Base-by-base conservation (phyloP, 371 early-diverging fungal genomes). In the Zopfochytrium polystomum region DNA sequence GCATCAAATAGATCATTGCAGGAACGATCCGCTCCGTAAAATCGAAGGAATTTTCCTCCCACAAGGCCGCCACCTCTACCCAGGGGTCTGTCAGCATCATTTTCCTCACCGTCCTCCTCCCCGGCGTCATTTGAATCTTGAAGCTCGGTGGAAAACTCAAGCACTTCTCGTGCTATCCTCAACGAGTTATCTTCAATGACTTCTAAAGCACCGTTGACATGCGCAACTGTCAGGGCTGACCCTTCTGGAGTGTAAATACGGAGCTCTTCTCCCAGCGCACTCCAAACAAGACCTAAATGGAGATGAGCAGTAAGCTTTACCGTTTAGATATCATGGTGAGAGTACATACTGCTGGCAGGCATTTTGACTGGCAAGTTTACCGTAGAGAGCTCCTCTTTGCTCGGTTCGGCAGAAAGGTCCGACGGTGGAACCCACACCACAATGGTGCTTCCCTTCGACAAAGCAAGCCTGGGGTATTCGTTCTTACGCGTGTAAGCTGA, bases 271-370 rank as follows among this genome's bases (percentile, higher is more conserved):
- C 62, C 55, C 4, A 13, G 13, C 9, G 48, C 0, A 27, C 47
- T 38, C 62, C 54, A 62, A 9, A 49, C 35, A 35, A n/a, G n/a
- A n/a, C n/a, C n/a, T n/a, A n/a, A n/a, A n/a, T n/a, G n/a, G n/a
- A n/a, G n/a, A n/a, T n/a, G n/a, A n/a, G n/a, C n/a, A n/a, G n/a
- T n/a, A n/a, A n/a, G n/a, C n/a, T n/a, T n/a, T n/a, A n/a, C n/a
- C n/a, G n/a, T n/a, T n/a, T n/a, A n/a, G n/a, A n/a, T n/a, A n/a
- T n/a, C n/a, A n/a, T n/a, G n/a, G n/a, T n/a, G n/a, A n/a, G n/a
- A n/a, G n/a, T n/a, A n/a, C n/a, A 62, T 60, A 22, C 53, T 53
- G 30, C 59, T 50, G 33, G 50, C 50, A 32, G 59, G 34, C 59
- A 58, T 58, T 9, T 20, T 9, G 15, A 48, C 3, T 15, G 59